Evolutionary conservation across 2,329 filamentous ascomycete genomes (phyloP).

Genomic region (Onygenales sp.): DNA sequence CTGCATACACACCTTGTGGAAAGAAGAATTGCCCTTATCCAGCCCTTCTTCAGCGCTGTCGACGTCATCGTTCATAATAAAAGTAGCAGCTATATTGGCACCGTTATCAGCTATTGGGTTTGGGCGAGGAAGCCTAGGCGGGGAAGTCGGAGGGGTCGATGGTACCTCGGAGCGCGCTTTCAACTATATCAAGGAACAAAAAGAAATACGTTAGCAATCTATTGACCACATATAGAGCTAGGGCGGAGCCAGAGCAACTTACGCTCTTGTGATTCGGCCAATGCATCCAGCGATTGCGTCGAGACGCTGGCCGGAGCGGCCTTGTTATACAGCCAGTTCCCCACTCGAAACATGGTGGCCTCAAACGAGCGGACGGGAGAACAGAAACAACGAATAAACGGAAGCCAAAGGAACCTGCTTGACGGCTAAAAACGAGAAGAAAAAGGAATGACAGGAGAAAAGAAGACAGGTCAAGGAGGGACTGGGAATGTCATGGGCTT

Average conservation of each 20-base stretch:
- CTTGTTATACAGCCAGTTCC: constrained; percentile 37
- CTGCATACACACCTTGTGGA: constrained; percentile 54
- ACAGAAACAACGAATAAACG: neutral
- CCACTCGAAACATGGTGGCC: constrained; percentile 29
- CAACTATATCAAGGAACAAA: constrained; percentile 18
- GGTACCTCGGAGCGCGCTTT: constrained; percentile 36
- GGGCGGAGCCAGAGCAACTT: constrained; percentile 13
- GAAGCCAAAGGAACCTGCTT: neutral
- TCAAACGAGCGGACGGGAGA: neutral
- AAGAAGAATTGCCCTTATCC: constrained; percentile 66
- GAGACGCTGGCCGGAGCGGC: constrained; percentile 32
- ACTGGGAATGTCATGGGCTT: neutral
- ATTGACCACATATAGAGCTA: neutral
- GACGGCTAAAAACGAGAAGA: neutral
- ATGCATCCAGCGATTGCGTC: constrained; percentile 47
- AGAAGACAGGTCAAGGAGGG: neutral
- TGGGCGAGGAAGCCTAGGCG: neutral
- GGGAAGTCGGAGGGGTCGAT: neutral
- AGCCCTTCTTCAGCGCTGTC: constrained; percentile 69
- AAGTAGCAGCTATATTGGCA: constrained; percentile 45
- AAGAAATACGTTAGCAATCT: constrained; percentile 11
- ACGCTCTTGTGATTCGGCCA: constrained; percentile 47
- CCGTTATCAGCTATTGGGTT: constrained; percentile 5
- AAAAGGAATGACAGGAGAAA: neutral
- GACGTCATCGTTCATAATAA: constrained; percentile 86